Conservation (phyloP, 2,329 filamentous ascomycete genomes). For the Aspergillus versicolor region DNA sequence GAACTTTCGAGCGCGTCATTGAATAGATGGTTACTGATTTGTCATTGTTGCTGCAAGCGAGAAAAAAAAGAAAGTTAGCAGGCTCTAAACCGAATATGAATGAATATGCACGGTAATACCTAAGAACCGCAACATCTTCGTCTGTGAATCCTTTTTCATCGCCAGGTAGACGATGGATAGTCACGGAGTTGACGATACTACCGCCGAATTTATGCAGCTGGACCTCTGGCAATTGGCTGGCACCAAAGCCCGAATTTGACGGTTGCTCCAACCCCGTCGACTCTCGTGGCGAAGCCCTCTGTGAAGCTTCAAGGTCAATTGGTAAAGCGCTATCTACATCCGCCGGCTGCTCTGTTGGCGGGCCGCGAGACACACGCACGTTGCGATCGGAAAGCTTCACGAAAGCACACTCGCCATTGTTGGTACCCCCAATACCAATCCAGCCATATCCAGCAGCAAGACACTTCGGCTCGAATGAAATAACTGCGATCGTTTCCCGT, state of each 20-base stretch:
- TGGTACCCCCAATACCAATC: slow-evolving; percentile 82
- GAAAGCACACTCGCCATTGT: slow-evolving; percentile 81
- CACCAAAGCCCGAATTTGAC: slow-evolving; percentile 17
- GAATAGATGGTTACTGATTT: slow-evolving; percentile 82
- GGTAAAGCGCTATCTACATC: slow-evolving; percentile 60
- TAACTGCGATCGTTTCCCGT: slow-evolving; percentile 69
- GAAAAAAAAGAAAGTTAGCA: slow-evolving; percentile 49
- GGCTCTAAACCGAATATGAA: slow-evolving; percentile 45
- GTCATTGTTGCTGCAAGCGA: slow-evolving; percentile 79
- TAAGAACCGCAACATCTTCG: slow-evolving; percentile 56
- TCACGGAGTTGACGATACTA: slow-evolving; percentile 67
- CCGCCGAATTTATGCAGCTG: slow-evolving; percentile 60
- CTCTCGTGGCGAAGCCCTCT: slow-evolving; percentile 25
- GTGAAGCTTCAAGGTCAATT: slow-evolving; percentile 44
- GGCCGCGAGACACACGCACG: slow-evolving; percentile 39
- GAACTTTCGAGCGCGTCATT: slow-evolving; percentile 64
- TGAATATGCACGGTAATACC: slow-evolving; percentile 37
- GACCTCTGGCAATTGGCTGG: slow-evolving; percentile 42
- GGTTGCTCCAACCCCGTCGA: slow-evolving; percentile 18
- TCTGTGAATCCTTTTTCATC: slow-evolving; percentile 45
- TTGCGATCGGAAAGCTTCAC: slow-evolving; percentile 58
- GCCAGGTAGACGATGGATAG: slow-evolving; percentile 57
- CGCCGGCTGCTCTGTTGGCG: slow-evolving; percentile 34
- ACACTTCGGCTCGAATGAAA: slow-evolving; percentile 76
- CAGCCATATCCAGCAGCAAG: slow-evolving; percentile 83